Evolutionary conservation across 148 eudicot genomes (phyloP).

Genomic region (Rhododendron henanense): DNA sequence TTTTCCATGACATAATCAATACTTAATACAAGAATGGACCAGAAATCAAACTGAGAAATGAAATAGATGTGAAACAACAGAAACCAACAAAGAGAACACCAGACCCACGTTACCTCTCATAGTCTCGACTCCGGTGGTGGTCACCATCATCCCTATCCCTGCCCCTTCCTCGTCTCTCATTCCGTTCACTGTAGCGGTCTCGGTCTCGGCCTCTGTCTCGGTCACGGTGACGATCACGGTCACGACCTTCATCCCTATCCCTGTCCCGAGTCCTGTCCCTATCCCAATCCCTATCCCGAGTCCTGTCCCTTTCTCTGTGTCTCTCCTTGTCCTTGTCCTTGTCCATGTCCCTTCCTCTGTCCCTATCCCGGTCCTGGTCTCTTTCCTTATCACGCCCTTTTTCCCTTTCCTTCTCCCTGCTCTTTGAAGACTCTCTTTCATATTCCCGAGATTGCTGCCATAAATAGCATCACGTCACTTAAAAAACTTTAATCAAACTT

Average conservation of each 20-base stretch:
- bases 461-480: not conserved
- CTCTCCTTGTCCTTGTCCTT: slow-evolving; percentile 22
- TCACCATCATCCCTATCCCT: slow-evolving; percentile 68
- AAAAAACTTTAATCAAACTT: not conserved
- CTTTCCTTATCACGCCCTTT: slow-evolving; percentile 30
- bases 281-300: slow-evolving; percentile 22
- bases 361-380: slow-evolving; percentile 36
- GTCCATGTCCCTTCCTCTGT: slow-evolving; percentile 16
- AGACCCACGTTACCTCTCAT: slow-evolving; percentile 45
- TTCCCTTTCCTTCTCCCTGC: slow-evolving; percentile 48
- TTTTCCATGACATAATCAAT: not conserved
- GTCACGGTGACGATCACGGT: slow-evolving; percentile 10
- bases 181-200: slow-evolving; percentile 36
- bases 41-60: not conserved
- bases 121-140: slow-evolving; percentile 48
- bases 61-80: not conserved
- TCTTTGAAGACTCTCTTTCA: slow-evolving; percentile 57
- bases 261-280: slow-evolving; percentile 27
- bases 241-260: slow-evolving; percentile 31
- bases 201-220: slow-evolving; percentile 33
- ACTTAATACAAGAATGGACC: not conserved
- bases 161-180: slow-evolving; percentile 72
- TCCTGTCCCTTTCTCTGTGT: slow-evolving; percentile 32
- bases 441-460: slow-evolving; percentile 55
- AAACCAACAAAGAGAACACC: not conserved